phyloP scores from a whole-genome alignment of 2,329 filamentous ascomycete genomes.

The Lecanosticta acicola region DNA sequence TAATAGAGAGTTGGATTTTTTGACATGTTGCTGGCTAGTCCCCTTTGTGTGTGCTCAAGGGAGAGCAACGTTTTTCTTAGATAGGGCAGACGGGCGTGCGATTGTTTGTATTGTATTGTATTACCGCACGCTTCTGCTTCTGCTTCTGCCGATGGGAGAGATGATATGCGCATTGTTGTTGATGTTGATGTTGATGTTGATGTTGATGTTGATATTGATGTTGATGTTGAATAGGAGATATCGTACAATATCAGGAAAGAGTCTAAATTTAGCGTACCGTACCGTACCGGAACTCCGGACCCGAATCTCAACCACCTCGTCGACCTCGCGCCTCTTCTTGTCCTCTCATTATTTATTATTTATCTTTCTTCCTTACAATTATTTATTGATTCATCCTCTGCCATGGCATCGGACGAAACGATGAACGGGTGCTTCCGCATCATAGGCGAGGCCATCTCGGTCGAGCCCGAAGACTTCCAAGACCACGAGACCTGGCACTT shows the following conservation, averaged over 20 bases:
- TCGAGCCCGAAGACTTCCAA: slow-evolving; percentile 26
- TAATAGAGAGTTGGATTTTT: neutral
- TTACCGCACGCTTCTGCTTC: neutral
- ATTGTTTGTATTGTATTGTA: too few species aligned
- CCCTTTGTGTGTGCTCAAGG: too few species aligned
- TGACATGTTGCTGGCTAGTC: too few species aligned
- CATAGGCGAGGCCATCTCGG: slow-evolving; percentile 27
- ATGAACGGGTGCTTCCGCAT: slow-evolving; percentile 22
- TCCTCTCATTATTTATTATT: neutral
- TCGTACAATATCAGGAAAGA: too few species aligned
- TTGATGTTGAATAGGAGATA: too few species aligned
- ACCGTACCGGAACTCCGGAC: neutral
- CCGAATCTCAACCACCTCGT: neutral
- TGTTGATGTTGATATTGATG: neutral
- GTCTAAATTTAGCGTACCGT: too few species aligned
- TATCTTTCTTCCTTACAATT: neutral
- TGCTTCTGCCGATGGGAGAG: too few species aligned
- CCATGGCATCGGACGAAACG: slow-evolving; percentile 18
- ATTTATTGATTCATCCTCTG: neutral
- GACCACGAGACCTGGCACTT: slow-evolving; percentile 31
- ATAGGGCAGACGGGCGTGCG: too few species aligned
- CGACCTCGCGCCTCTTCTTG: too few species aligned
- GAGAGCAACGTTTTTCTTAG: too few species aligned
- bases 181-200: neutral
- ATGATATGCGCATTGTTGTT: neutral